Base-by-base conservation (phyloP, 2,329 filamentous ascomycete species). In the Colletotrichum truncatum region DNA sequence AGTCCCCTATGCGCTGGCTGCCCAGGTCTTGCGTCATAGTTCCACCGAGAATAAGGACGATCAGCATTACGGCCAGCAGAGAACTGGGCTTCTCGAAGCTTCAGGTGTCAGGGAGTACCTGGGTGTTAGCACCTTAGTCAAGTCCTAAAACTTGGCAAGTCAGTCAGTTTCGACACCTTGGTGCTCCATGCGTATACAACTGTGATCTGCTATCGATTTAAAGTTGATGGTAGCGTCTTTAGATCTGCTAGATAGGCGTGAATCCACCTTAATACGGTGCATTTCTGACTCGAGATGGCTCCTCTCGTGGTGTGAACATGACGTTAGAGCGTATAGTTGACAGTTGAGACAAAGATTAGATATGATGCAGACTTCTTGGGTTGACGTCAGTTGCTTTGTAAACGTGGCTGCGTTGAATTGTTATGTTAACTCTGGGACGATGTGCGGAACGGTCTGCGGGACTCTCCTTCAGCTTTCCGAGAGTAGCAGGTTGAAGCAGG, bases 1-100 rank as follows among this genome's bases (percentile, higher is more conserved):
- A 12, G 21, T 10, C 30, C 49, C 28, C 18, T n/a, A n/a, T n/a
- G n/a, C n/a, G n/a, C n/a, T 43, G 23, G 26, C 46, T 39, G 32
- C 48, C 54, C 21, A 34, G 46, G 48, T 23, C 30, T 38, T 64
- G 48, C 48, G 48, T 41, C 56, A 64, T 30, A 39, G 56, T 61
- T 61, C 61, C 34, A 21, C 52, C 39, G 48, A 53, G 21, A 36
- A 49, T 34, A 39, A 60, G 16, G 32, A 52, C 48, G 32, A 45
- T 16, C 39, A 43, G n/a, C 23, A 7, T 43, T 45, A 18, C 25
- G 10, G n/a, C 45, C 26, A 41, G 56, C 56, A 59, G 56, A 59
- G 52, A 32, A 9, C 21, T 14, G 41, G 5, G 26, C 51, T 26
- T 53, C 51, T 53, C 8, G 46, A 60, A 60, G 38, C 14, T 16